These are phyloP conservation scores for Hibiscus trionum DNA, from an alignment of 345 rosid species.

Conservation along the genomic window DNA sequence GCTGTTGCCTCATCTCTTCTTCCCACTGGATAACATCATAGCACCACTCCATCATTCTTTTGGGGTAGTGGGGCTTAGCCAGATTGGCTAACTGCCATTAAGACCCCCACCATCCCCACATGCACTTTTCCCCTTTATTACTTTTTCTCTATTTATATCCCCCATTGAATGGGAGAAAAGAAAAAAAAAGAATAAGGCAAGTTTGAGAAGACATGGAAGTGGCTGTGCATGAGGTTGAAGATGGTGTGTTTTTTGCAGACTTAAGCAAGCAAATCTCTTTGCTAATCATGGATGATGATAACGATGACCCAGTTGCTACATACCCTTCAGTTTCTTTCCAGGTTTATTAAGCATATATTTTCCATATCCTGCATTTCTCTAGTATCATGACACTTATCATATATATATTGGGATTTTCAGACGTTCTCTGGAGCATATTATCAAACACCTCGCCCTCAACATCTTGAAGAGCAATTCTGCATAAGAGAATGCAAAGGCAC, in stretches of 20 bases:
- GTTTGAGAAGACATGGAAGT: constrained; percentile 22
- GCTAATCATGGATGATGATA: constrained; percentile 85
- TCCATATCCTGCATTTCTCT: background rate
- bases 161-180: background rate
- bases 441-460: constrained; percentile 37
- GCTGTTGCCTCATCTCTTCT: background rate
- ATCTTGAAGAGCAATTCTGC: constrained; percentile 1
- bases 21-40: constrained; percentile 5
- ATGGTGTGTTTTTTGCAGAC: constrained; percentile 83
- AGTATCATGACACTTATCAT: background rate
- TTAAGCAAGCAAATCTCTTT: constrained; percentile 86
- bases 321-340: constrained; percentile 56
- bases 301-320: constrained; percentile 38
- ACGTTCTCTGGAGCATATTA: constrained; percentile 31
- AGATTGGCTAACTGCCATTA: constrained; percentile 1
- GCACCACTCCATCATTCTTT: constrained; percentile 2
- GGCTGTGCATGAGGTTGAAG: constrained; percentile 63
- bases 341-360: constrained; percentile 27
- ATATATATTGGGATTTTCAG: constrained; percentile 24
- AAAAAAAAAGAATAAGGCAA: background rate
- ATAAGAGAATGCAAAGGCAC: constrained; percentile 51
- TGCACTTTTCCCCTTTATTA: background rate
- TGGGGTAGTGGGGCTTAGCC: constrained; percentile 1
- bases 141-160: background rate
- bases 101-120: background rate